Evolutionary conservation across 192 early-diverging fungal genomes (phyloP).

Genomic region (Mortierella alpina): DNA sequence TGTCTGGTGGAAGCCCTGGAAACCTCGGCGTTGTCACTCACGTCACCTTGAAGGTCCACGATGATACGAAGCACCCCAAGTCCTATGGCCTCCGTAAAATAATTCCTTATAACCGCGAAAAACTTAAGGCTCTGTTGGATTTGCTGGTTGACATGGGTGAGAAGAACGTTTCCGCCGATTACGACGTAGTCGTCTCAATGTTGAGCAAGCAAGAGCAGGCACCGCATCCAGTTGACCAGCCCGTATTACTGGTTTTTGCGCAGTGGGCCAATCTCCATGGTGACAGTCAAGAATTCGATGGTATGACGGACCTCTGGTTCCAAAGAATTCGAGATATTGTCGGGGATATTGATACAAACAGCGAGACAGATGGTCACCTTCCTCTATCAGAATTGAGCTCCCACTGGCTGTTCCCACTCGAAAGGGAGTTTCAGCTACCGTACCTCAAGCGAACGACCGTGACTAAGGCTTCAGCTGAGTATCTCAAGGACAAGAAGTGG

Average conservation of each 20-base stretch:
- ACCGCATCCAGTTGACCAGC: too few relatives aligned
- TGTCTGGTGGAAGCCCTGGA: conserved; percentile 52
- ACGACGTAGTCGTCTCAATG: conserved; percentile 30
- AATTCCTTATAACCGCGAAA: conserved; percentile 4
- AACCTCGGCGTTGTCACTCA: conserved; percentile 53
- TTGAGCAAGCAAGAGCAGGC: too few relatives aligned
- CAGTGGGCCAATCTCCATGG: conserved; percentile 49
- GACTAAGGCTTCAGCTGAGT: conserved; percentile 27
- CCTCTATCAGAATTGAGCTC: conserved; percentile 7
- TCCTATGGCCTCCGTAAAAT: conserved; percentile 31
- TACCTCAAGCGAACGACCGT: conserved; percentile 29
- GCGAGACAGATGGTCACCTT: conserved; percentile 6
- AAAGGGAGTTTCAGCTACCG: conserved; percentile 30
- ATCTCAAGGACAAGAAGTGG: conserved; percentile 23
- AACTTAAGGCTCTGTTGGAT: conserved; percentile 43
- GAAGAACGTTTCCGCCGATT: conserved; percentile 17
- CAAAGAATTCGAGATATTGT: conserved; percentile 3
- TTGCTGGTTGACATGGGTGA: conserved; percentile 33
- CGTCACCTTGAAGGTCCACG: conserved; percentile 21
- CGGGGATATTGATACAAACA: conserved; percentile 7
- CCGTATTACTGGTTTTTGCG: conserved; percentile 35
- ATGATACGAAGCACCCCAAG: conserved; percentile 32
- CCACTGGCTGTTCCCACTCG: conserved; percentile 28
- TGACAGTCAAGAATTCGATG: conserved; percentile 7
- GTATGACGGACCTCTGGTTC: conserved; percentile 7